A percentile compares a stretch with the other conserved stretches of the same genome.
These are phyloP conservation scores for Fragaria iinumae DNA, from an alignment of 306 rosid genomes.

Conservation along the genomic window DNA sequence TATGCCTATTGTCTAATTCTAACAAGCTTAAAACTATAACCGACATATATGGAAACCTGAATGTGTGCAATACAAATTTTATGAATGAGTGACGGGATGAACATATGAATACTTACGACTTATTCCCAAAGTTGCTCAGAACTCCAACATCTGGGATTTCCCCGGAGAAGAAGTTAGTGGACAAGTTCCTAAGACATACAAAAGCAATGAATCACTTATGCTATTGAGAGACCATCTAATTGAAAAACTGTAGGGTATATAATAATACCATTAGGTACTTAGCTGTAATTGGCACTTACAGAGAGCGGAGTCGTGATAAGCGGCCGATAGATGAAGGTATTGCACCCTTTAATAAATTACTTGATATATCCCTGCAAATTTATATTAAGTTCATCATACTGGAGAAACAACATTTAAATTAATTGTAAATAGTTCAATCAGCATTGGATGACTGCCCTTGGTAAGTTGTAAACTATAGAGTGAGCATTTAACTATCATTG, in stretches of 20 bases:
- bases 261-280: constrained; percentile 5
- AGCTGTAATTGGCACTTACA: constrained; percentile 53
- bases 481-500: background rate
- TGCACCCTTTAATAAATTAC: constrained; percentile 84
- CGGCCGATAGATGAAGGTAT: constrained; percentile 93
- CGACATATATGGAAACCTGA: background rate
- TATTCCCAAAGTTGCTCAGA: constrained; percentile 71
- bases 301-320: constrained; percentile 52
- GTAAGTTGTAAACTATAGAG: background rate
- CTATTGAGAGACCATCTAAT: background rate
- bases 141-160: constrained; percentile 95
- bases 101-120: constrained; percentile 55
- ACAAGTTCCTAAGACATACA: constrained; percentile 72
- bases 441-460: background rate
- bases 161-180: constrained; percentile 85
- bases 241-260: background rate
- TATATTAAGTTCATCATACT: constrained; percentile 16
- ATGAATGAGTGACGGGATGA: background rate
- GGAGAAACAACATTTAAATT: background rate
- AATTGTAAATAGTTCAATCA: background rate
- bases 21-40: background rate
- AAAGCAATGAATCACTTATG: constrained; percentile 3
- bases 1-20: background rate
- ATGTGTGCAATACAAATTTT: background rate
- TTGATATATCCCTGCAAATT: constrained; percentile 69